These are phyloP conservation scores for Aspergillus piperis DNA, from an alignment of 2,329 filamentous ascomycete species.

Conservation along the genomic window DNA sequence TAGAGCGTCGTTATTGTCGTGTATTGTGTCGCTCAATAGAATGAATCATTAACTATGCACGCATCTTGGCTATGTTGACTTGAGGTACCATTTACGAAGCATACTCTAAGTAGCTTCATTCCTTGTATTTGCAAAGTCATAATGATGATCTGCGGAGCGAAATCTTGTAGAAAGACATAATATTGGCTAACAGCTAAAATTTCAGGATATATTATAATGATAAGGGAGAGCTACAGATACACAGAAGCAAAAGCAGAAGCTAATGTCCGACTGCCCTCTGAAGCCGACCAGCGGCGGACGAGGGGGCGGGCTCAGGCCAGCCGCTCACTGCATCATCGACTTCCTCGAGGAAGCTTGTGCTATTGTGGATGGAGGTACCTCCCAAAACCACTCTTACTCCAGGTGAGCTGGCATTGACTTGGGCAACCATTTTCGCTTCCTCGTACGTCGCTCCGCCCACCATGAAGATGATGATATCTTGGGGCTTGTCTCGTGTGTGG, in stretches of 20 bases:
- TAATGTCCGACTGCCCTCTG: conserved; percentile 61
- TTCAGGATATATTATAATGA: neutral
- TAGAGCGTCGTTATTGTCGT: too few relatives aligned
- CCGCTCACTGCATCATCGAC: conserved; percentile 82
- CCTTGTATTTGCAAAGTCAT: conserved; percentile 19
- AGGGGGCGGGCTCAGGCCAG: conserved; percentile 72
- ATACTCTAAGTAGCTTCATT: too few relatives aligned
- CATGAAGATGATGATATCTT: conserved; percentile 95
- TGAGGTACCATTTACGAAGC: too few relatives aligned
- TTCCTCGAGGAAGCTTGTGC: conserved; percentile 83
- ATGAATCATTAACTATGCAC: too few relatives aligned
- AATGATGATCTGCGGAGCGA: too few relatives aligned
- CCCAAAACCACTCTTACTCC: conserved; percentile 87
- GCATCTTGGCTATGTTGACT: too few relatives aligned
- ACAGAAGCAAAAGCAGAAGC: conserved; percentile 20
- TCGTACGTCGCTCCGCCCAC: conserved; percentile 93
- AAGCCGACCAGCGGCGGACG: conserved; percentile 63
- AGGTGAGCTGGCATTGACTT: conserved; percentile 86
- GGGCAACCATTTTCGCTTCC: conserved; percentile 93
- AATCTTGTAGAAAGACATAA: conserved; percentile 16
- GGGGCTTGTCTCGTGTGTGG: conserved; percentile 88
- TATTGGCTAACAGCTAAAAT: neutral
- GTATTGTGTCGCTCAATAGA: too few relatives aligned
- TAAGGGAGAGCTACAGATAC: conserved; percentile 15
- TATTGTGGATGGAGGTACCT: conserved; percentile 86